phyloP scores from a whole-genome alignment of 2,329 filamentous ascomycete species.

The Phyllosticta citriasiana region DNA sequence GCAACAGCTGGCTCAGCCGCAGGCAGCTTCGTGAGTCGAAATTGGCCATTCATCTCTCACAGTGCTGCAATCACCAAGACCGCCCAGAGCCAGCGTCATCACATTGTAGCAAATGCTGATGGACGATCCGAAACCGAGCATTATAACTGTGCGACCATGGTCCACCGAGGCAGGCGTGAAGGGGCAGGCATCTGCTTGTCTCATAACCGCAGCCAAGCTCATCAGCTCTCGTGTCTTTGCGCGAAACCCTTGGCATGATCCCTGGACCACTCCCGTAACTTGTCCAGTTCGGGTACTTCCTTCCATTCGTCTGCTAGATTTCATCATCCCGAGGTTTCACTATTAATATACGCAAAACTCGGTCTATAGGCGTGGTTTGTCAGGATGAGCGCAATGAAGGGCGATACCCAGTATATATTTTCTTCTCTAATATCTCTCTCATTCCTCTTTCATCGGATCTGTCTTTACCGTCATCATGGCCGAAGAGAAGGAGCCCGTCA shows the following conservation, averaged over 20 bases:
- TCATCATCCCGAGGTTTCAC: not conserved
- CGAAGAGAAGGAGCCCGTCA: not conserved
- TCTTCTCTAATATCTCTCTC: not conserved
- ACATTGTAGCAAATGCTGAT: not conserved
- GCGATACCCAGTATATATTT: not conserved
- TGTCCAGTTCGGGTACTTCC: not conserved
- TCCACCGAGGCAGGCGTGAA: not conserved
- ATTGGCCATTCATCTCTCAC: not conserved
- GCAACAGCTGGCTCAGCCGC: conserved; percentile 8
- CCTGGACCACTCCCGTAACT: not conserved
- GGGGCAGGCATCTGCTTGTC: not conserved
- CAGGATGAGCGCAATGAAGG: not conserved
- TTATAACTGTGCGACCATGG: not conserved
- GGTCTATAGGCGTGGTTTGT: not conserved
- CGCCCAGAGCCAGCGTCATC: not conserved
- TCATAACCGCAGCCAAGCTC: not conserved
- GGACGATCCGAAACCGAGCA: not conserved
- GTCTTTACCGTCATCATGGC: not conserved
- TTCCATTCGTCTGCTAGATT: not conserved
- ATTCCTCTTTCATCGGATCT: not conserved
- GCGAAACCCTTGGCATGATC: not conserved
- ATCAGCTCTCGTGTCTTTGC: not conserved
- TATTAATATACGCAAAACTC: not conserved
- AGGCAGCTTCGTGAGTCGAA: conserved; percentile 6
- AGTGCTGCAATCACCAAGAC: not conserved